phyloP scores from a whole-genome alignment of 163 green algal species.

The Prototheca wickerhamii region DNA sequence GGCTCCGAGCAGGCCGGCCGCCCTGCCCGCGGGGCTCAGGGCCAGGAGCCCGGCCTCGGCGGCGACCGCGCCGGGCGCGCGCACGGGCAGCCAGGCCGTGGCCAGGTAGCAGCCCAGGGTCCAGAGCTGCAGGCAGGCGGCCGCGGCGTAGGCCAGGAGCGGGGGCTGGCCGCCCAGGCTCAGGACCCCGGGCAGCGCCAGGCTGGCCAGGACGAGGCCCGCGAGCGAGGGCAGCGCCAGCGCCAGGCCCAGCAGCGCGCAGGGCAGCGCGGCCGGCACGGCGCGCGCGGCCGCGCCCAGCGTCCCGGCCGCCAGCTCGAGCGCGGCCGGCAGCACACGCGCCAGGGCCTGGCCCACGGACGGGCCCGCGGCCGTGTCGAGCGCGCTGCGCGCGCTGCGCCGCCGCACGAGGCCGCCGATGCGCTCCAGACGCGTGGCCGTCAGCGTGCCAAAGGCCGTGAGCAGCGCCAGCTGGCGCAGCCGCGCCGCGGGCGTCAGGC shows the following conservation, averaged over 20 bases:
- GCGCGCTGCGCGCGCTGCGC: too few species aligned
- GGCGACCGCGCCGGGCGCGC: not conserved
- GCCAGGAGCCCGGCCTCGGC: not conserved
- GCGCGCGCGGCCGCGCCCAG: not conserved
- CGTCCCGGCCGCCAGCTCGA: not conserved
- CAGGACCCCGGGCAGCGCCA: not conserved
- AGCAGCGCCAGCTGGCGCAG: not conserved
- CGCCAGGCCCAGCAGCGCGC: slow-evolving; percentile 1
- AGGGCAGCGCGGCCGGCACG: not conserved
- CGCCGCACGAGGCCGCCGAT: slow-evolving; percentile 5
- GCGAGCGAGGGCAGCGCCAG: slow-evolving; percentile 7
- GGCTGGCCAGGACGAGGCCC: not conserved
- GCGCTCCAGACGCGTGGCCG: not conserved
- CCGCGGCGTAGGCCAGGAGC: not conserved
- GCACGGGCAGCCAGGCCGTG: not conserved
- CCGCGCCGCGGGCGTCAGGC: not conserved
- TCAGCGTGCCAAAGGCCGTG: not conserved
- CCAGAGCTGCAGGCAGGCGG: slow-evolving; percentile 9
- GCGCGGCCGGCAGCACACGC: not conserved
- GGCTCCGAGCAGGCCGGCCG: not conserved
- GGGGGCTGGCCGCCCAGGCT: not conserved
- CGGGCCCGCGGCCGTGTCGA: too few species aligned
- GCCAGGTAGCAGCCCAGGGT: slow-evolving; percentile 6
- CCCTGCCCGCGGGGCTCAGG: not conserved
- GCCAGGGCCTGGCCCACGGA: not conserved